Evolutionary conservation across 2,329 filamentous ascomycete species (phyloP).

Genomic region (Sphaerulina musiva): DNA sequence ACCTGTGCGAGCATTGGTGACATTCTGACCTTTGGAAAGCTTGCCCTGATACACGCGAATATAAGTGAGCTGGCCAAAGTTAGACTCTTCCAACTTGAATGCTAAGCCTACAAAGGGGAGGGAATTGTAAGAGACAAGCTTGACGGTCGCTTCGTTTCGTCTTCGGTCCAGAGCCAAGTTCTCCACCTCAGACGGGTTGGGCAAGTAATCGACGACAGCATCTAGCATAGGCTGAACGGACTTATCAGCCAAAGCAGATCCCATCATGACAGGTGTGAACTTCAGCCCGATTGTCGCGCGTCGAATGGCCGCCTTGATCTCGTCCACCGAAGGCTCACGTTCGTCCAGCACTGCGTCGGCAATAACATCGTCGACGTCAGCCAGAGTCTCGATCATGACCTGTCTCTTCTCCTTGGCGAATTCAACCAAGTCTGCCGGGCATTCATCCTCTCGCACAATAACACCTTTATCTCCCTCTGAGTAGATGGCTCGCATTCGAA

Average conservation of each 20-base stretch:
- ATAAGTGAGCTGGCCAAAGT: slow-evolving; percentile 96
- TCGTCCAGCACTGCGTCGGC: slow-evolving; percentile 92
- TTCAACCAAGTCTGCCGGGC: slow-evolving; percentile 71
- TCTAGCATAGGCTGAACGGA: slow-evolving; percentile 94
- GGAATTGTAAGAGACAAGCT: slow-evolving; percentile 86
- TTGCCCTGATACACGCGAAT: slow-evolving; percentile 96
- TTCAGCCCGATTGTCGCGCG: slow-evolving; percentile 80
- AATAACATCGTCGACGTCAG: slow-evolving; percentile 96
- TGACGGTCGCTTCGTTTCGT: slow-evolving; percentile 69
- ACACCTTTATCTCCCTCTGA: slow-evolving; percentile 78
- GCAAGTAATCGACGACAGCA: slow-evolving; percentile 90
- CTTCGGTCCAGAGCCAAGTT: slow-evolving; percentile 83
- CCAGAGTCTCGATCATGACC: slow-evolving; percentile 85
- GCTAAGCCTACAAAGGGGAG: slow-evolving; percentile 91
- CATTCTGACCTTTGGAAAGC: slow-evolving; percentile 77
- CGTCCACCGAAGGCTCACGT: slow-evolving; percentile 64
- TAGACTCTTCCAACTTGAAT: slow-evolving; percentile 98
- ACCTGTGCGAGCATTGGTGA: slow-evolving; percentile 88
- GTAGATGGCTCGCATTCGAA: slow-evolving; percentile 88
- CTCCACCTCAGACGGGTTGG: slow-evolving; percentile 81
- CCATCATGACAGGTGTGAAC: slow-evolving; percentile 95
- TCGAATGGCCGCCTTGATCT: slow-evolving; percentile 89
- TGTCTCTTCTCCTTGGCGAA: slow-evolving; percentile 75
- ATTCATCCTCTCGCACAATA: slow-evolving; percentile 68
- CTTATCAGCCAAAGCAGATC: slow-evolving; percentile 90